Evolutionary conservation across 805 yeast species (phyloP).

Genomic region (Yamadazyma endophytica): DNA sequence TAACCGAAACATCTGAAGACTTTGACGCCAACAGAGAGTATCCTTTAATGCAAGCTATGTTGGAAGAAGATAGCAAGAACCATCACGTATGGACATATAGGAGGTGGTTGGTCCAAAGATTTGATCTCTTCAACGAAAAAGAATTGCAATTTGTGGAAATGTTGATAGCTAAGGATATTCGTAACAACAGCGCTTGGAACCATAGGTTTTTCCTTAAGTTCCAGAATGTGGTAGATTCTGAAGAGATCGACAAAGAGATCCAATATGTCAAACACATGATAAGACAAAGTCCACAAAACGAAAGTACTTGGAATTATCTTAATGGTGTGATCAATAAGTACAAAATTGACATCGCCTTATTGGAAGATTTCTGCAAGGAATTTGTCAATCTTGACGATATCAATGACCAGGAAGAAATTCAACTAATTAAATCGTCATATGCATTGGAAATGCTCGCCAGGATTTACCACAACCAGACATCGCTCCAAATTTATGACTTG

Average conservation of each 20-base stretch:
- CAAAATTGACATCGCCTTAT: constrained; percentile 23
- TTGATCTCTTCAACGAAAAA: constrained; percentile 40
- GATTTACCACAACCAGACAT: constrained; percentile 35
- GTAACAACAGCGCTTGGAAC: constrained; percentile 93
- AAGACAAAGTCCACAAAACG: constrained; percentile 67
- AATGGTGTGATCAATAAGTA: constrained; percentile 46
- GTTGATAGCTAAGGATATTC: constrained; percentile 57
- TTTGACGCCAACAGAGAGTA: constrained; percentile 44
- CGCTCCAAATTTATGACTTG: constrained; percentile 45
- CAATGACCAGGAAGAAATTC: constrained; percentile 15
- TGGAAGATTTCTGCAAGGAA: constrained; percentile 43
- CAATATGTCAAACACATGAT: constrained; percentile 49
- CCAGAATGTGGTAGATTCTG: constrained; percentile 10
- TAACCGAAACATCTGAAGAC: constrained; percentile 12
- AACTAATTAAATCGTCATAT: constrained; percentile 43
- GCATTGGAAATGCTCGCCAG: constrained; percentile 64
- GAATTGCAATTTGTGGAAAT: constrained; percentile 52
- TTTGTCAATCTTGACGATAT: constrained; percentile 28
- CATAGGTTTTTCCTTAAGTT: constrained; percentile 64
- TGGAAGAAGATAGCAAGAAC: constrained; percentile 79
- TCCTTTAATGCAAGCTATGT: constrained; percentile 62
- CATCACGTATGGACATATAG: constrained; percentile 96
- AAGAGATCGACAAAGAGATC: constrained; percentile 42
- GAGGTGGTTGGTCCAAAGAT: constrained; percentile 71
- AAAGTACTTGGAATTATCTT: constrained; percentile 83